These are phyloP conservation scores for Setaria italica DNA, from an alignment of 202 grass and related monocot species.

Conservation along the genomic window DNA sequence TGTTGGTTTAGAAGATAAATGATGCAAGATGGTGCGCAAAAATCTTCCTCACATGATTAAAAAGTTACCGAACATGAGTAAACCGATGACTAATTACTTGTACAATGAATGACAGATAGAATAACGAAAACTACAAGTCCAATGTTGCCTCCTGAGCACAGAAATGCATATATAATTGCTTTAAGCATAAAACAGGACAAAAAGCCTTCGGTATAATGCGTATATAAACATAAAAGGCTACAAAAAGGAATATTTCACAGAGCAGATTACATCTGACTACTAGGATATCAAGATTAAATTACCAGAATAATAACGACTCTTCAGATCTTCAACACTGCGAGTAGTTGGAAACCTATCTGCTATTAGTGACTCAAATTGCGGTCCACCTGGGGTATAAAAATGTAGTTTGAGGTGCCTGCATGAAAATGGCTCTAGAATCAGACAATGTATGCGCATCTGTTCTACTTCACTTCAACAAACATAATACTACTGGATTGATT, in stretches of 20 bases:
- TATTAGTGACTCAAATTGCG: constrained; percentile 44
- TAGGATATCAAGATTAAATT: constrained; percentile 32
- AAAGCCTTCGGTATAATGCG: not conserved
- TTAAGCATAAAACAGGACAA: not conserved
- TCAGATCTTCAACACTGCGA: constrained; percentile 90
- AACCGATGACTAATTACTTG: not conserved
- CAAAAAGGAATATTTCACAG: not conserved
- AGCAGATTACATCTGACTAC: constrained; percentile 1
- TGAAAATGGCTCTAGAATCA: too few species aligned
- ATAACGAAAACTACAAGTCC: constrained; percentile 2
- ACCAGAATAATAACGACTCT: constrained; percentile 95
- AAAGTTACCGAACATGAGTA: not conserved
- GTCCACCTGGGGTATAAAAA: too few species aligned
- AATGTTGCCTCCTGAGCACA: constrained; percentile 9
- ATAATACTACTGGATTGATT: not conserved
- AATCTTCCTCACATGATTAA: constrained; percentile 2
- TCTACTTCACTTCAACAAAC: constrained; percentile 28
- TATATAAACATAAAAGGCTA: constrained; percentile 23
- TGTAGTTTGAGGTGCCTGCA: too few species aligned
- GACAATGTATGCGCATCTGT: too few species aligned
- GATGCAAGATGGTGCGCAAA: not conserved
- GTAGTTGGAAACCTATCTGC: constrained; percentile 81
- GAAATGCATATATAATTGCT: constrained; percentile 21
- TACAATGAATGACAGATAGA: constrained; percentile 33
- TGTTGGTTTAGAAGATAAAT: constrained; percentile 17